These are phyloP conservation scores for Effrenium voratum DNA, from an alignment of 73 alveolate genomes.

Conservation along the genomic window DNA sequence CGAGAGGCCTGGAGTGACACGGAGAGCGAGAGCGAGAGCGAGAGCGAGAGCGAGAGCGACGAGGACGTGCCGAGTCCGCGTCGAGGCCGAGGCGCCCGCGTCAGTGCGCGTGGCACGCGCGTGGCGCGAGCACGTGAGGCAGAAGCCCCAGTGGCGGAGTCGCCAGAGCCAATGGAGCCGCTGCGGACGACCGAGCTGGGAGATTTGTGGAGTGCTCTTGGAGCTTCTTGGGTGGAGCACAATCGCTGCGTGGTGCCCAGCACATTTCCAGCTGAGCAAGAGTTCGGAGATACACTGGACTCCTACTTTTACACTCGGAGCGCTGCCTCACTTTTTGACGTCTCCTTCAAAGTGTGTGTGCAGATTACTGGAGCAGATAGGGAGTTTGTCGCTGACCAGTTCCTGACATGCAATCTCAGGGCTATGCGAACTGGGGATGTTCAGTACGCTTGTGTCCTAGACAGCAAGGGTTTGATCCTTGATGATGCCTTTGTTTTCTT, in stretches of 20 bases:
- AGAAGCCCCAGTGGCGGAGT: background rate
- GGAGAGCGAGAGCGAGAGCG: too few species aligned
- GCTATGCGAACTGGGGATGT: slow-evolving; percentile 92
- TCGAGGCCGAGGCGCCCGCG: too few species aligned
- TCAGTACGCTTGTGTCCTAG: slow-evolving; percentile 83
- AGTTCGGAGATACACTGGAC: slow-evolving; percentile 52
- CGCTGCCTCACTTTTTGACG: slow-evolving; percentile 49
- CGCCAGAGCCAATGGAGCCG: slow-evolving; percentile 52
- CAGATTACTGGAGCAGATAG: slow-evolving; percentile 62
- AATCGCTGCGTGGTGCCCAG: slow-evolving; percentile 73
- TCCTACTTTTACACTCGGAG: slow-evolving; percentile 66
- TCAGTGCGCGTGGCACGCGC: background rate
- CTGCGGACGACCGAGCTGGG: slow-evolving; percentile 32
- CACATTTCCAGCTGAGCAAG: slow-evolving; percentile 21
- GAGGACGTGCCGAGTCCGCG: background rate
- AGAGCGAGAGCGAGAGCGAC: background rate
- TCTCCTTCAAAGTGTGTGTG: slow-evolving; percentile 79
- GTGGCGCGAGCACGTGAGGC: background rate
- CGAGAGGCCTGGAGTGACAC: too few species aligned
- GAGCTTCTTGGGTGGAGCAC: slow-evolving; percentile 67
- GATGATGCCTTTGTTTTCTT: slow-evolving; percentile 88
- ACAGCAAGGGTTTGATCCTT: slow-evolving; percentile 81
- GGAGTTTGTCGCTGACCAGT: slow-evolving; percentile 88
- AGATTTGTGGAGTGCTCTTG: slow-evolving; percentile 34
- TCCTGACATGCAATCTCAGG: slow-evolving; percentile 83